These are phyloP conservation scores for Trichocomaceae sp. DNA, from an alignment of 2,329 filamentous ascomycete species.

Conservation along the genomic window DNA sequence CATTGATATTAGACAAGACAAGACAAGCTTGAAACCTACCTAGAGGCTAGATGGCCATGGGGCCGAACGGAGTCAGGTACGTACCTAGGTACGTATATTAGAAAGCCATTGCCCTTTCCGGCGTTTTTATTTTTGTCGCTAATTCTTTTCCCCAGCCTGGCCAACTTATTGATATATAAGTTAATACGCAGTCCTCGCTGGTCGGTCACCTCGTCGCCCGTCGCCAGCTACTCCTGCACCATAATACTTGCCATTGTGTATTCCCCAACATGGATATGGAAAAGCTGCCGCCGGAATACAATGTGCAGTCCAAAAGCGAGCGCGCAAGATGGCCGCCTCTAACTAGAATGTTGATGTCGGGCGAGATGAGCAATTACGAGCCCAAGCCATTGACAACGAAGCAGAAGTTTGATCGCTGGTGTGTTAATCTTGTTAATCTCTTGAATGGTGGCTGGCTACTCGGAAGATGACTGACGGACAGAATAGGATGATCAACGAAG, in stretches of 20 bases:
- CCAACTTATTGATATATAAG: background rate
- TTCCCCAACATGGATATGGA: constrained; percentile 18
- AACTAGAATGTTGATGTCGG: constrained; percentile 74
- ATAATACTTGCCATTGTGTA: background rate
- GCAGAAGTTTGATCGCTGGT: constrained; percentile 70
- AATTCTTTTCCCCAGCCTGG: background rate
- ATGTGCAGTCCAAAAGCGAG: constrained; percentile 39
- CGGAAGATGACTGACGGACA: constrained; percentile 4
- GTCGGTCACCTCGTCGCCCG: background rate
- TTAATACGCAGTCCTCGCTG: background rate
- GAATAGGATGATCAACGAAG: constrained; percentile 73
- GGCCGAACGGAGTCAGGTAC: background rate
- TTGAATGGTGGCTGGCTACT: too few relatives aligned
- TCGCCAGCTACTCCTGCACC: background rate
- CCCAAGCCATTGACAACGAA: constrained; percentile 61
- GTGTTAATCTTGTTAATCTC: constrained; percentile 7
- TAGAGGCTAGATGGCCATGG: background rate
- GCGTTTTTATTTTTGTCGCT: background rate
- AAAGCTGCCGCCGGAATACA: constrained; percentile 17
- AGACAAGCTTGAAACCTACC: background rate
- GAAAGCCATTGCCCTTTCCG: background rate
- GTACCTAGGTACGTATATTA: background rate
- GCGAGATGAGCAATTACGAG: constrained; percentile 70
- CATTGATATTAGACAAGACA: background rate
- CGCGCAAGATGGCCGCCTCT: constrained; percentile 76